A percentile compares a stretch with the other conserved stretches of the same genome.
phyloP scores from a whole-genome alignment of 2,329 filamentous ascomycete genomes.

The Aulographum hederae region DNA sequence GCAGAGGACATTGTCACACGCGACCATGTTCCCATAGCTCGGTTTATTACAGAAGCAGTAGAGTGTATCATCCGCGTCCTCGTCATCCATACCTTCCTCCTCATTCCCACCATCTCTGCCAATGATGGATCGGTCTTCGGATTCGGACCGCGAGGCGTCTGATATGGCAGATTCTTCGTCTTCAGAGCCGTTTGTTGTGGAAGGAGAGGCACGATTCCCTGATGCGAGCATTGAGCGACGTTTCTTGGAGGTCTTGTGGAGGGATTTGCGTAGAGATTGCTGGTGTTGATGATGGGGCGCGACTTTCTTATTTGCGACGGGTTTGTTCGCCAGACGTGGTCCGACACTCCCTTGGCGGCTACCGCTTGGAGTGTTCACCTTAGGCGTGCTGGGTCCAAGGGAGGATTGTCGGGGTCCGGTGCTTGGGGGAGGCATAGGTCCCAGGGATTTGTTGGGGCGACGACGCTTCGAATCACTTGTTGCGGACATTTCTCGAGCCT shows the following conservation, averaged over 20 bases:
- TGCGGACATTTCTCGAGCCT: slow-evolving; percentile 31
- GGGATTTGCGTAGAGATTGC: slow-evolving; percentile 4
- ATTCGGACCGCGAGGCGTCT: not conserved
- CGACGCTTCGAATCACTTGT: slow-evolving; percentile 40
- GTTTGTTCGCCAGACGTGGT: slow-evolving; percentile 28
- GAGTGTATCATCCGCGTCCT: slow-evolving; percentile 54
- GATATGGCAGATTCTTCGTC: not conserved
- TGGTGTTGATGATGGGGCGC: slow-evolving; percentile 38
- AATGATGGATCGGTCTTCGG: not conserved
- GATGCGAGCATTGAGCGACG: not conserved
- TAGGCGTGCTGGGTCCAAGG: slow-evolving; percentile 44
- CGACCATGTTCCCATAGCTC: slow-evolving; percentile 77
- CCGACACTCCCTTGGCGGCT: slow-evolving; percentile 42
- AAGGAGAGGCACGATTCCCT: not conserved
- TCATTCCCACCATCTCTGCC: slow-evolving; percentile 24
- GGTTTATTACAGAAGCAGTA: slow-evolving; percentile 74
- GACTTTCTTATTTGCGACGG: slow-evolving; percentile 35
- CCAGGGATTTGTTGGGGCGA: slow-evolving; percentile 32
- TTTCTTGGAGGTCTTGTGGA: not conserved
- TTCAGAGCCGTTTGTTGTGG: not conserved
- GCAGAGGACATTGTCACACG: slow-evolving; percentile 69
- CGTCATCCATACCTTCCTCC: slow-evolving; percentile 38
- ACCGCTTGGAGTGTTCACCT: slow-evolving; percentile 31
- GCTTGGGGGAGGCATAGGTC: slow-evolving; percentile 32
- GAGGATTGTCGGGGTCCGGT: slow-evolving; percentile 39